Evolutionary conservation across 2,329 filamentous ascomycete species (phyloP).

Genomic region (Aspergillus sergii): DNA sequence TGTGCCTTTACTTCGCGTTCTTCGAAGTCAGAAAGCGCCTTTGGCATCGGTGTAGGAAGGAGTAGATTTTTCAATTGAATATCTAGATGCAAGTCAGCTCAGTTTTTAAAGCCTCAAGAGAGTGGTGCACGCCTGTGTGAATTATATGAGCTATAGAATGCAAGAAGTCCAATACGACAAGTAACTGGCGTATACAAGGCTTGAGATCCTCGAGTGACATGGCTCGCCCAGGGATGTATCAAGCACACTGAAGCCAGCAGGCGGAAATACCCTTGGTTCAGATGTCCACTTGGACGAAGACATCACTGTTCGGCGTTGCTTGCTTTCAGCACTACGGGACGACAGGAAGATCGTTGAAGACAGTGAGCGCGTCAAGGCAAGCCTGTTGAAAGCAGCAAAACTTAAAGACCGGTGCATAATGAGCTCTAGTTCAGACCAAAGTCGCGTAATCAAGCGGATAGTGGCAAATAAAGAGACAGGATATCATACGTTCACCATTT

Average conservation of each 20-base stretch:
- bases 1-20: not conserved
- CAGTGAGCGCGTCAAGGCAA: not conserved
- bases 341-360: not conserved
- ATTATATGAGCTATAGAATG: not conserved
- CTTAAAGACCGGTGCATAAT: not conserved
- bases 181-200: constrained; percentile 12
- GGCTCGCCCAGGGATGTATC: constrained; percentile 9
- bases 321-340: not conserved
- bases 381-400: not conserved
- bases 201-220: constrained; percentile 16
- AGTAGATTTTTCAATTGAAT: constrained; percentile 4
- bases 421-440: not conserved
- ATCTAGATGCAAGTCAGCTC: not conserved
- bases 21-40: constrained; percentile 1
- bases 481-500: too few species aligned
- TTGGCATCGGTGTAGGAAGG: not conserved
- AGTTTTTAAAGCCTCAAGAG: not conserved
- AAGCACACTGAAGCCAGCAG: not conserved
- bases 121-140: not conserved
- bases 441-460: accelerated
- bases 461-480: not conserved
- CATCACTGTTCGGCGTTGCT: not conserved
- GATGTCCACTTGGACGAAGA: not conserved
- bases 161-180: constrained; percentile 16
- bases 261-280: not conserved